These are phyloP conservation scores for Stromatinia cepivora DNA, from an alignment of 2,329 filamentous ascomycete species.

Conservation along the genomic window DNA sequence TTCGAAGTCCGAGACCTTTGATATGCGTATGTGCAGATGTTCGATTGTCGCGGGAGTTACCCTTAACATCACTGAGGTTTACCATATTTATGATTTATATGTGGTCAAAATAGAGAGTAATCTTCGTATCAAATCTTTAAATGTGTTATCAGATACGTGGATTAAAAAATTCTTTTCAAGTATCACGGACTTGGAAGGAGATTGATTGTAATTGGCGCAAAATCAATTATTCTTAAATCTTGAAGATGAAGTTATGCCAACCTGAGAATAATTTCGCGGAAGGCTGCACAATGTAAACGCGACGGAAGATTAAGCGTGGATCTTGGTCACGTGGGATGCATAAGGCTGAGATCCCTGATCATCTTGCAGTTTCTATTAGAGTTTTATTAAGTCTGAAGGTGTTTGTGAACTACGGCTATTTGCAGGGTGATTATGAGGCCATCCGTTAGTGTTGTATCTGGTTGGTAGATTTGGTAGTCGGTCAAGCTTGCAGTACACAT, in stretches of 20 bases:
- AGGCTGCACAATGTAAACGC: conserved; percentile 24
- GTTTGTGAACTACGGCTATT: neutral
- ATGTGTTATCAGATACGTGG: neutral
- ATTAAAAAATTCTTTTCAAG: neutral
- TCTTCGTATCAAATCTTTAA: conserved; percentile 2
- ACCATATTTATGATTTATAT: conserved; percentile 57
- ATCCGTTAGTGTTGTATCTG: neutral
- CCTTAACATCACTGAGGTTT: conserved; percentile 91
- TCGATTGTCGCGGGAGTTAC: conserved; percentile 90
- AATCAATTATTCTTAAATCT: conserved; percentile 7
- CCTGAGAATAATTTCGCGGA: conserved; percentile 23
- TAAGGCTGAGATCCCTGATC: conserved; percentile 18
- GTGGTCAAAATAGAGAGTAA: conserved; percentile 13
- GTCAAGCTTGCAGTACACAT: conserved; percentile 2
- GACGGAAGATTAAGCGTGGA: conserved; percentile 16
- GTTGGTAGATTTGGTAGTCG: conserved; percentile 8
- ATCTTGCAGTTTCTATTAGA: neutral
- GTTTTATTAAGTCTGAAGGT: conserved; percentile 4
- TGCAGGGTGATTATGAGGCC: conserved; percentile 2
- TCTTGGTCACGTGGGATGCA: conserved; percentile 5
- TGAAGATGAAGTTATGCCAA: conserved; percentile 18
- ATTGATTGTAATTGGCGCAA: conserved; percentile 10
- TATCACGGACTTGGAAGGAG: neutral
- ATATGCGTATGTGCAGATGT: conserved; percentile 98
- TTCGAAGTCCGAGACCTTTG: conserved; percentile 84